Conservation (phyloP, 2,329 filamentous ascomycete species). For the Geosmithia putterillii region DNA sequence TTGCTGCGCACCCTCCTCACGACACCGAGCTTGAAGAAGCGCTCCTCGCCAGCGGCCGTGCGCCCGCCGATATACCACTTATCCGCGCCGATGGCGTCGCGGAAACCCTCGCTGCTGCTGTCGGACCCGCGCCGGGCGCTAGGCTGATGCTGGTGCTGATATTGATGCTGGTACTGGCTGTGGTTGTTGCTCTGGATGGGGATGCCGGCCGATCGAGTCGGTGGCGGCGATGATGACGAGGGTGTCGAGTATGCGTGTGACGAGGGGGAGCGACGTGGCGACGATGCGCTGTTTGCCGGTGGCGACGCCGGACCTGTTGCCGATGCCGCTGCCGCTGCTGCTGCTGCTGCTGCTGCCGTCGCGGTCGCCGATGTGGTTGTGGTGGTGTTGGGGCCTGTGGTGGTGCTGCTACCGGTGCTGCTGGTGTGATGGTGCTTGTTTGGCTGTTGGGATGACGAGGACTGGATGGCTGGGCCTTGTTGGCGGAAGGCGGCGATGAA, state of each 20-base stretch:
- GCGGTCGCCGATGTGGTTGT: constrained; percentile 6
- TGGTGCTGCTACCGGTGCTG: constrained; percentile 7
- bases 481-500: constrained; percentile 44
- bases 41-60: constrained; percentile 65
- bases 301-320: constrained; percentile 7
- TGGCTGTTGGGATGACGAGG: constrained; percentile 9
- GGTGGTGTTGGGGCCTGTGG: constrained; percentile 11
- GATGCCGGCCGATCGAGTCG: constrained; percentile 15
- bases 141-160: too few species aligned
- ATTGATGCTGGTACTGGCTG: too few species aligned
- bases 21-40: constrained; percentile 71
- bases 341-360: constrained; percentile 3
- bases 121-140: constrained; percentile 53
- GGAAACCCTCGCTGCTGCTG: constrained; percentile 63
- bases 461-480: constrained; percentile 23
- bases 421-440: constrained; percentile 21
- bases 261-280: constrained; percentile 4
- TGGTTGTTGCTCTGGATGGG: constrained; percentile 21
- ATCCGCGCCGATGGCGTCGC: constrained; percentile 58
- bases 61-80: constrained; percentile 75
- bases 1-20: constrained; percentile 61
- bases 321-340: constrained; percentile 8
- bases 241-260: constrained; percentile 4
- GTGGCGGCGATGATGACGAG: constrained; percentile 12
- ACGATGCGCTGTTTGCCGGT: constrained; percentile 5